Base-by-base conservation (phyloP, 768 basidiomycete genomes). In the Trametes maxima region DNA sequence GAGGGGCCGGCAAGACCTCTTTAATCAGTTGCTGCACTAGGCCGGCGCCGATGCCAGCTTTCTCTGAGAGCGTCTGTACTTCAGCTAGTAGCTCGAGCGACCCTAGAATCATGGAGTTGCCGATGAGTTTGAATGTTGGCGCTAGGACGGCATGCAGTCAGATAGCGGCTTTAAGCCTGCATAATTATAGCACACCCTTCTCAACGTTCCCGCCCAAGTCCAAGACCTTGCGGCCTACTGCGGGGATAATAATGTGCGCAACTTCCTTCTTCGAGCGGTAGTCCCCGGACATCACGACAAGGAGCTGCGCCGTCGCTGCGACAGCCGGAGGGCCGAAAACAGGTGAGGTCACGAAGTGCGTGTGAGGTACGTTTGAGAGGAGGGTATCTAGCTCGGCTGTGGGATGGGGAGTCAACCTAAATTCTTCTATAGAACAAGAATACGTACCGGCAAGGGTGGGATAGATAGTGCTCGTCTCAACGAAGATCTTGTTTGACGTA, bases 191-290 rank as follows among this genome's bases (percentile, higher is more conserved):
- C 66, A 8, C 35, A 82, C 90, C 92, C 75, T 91, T 89, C 76
- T 94, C 91, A 35, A 95, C 79, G 71, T 95, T 93, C 24, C 83
- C 87, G 24, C 94, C 94, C 12, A 96, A 80, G 71, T 95, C 94
- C 21, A 88, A 74, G 33, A 87, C 84, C 70, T 91, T 94, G 62
- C 83, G 79, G 19, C 87, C 94, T 47, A 94, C 81, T 5, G 87
- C 83, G 14, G 94, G 94, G 0, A 94, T 85, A 28, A 93, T 79
- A n/a, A 89, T 77, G 69, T 91, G 83, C 1, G 86, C 86, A 8
- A 89, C 82, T 69, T 89, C 84, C 69, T 92, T 89, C 80, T 94
- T 95, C 44, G 89, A 87, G 62, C 88, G 86, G 67, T 84, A 82
- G 70, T 94, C 88, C 5, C 94, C 94, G 10, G 87, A 86, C 82